Evolutionary conservation across 306 rosid genomes (phyloP), one percentile per base, ranked within the genome.

Genomic region (Quercus variabilis): DNA sequence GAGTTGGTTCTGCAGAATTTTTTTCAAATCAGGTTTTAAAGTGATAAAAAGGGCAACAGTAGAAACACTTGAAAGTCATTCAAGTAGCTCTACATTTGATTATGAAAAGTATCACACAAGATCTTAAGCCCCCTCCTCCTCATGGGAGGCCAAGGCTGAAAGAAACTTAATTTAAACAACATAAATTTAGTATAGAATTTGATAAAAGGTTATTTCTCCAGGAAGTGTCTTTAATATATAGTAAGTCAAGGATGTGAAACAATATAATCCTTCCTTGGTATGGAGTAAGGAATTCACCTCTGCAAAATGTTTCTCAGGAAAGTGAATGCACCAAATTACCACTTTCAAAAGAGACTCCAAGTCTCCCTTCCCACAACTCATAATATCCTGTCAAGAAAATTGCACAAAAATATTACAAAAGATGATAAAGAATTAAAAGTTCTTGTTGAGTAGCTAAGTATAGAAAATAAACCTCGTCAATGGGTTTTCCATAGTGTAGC

Each of bases 251-350:
- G 26, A 56, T 41, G 43, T 43, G 38, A 33, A 30, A 46, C 26
- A 25, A 25, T 17, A 41, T 8, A 43, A 12, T 28, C 49, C 12
- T 30, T 55, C 72, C 35, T 23, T 25, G 10, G 19, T 19, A 15
- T 30, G 31, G 79, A 74, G 69, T 38, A 30, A 38, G 33, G 31
- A 63, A 71, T 23, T 78, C 77, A 96, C 99, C 99, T 86, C 79
- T 4, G 99, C 99, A 81, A 96, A 96, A 85, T 96, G 95, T 81
- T 89, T 88, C 86, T 90, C 93, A 0, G 99, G 98, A 60, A 78
- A 58, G 7, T 87, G 93, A 60, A 93, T 79, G 89, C 97, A 96
- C 90, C 78, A 55, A 69, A 91, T 81, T 3, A 78, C 85, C 33
- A 85, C 62, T 65, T 73, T 73, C 73, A 93, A 77, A 33, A 96